Base-by-base conservation (phyloP, 768 basidiomycete genomes). In the Calocybe cyanea region DNA sequence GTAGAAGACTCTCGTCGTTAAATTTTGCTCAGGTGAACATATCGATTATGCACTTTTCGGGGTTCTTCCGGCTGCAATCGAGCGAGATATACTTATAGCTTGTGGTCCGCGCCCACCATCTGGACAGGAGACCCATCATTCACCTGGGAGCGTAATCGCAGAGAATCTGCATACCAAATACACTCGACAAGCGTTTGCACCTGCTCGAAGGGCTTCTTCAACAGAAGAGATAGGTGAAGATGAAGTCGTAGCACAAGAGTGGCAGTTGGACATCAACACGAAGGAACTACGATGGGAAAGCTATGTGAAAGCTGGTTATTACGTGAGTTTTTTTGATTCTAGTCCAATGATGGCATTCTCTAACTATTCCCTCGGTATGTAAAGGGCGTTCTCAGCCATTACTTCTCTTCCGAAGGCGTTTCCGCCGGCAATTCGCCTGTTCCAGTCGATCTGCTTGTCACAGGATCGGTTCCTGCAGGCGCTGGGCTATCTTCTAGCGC, bases 401-500 rank as follows among this genome's bases (percentile, higher is more conserved):
- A 80, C 57, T 85, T 87, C 52, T 49, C 69, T 24, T 50, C 53
- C 25, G 48, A 46, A 14, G 45, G 41, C 40, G 50, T 50, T 17
- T 35, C 57, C 6, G 11, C 35, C 0, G 15, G 40, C 47, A 43
- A 55, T 2, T 57, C 53, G 7, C 85, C 85, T 9, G 63, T 75
- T 11, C 76, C 83, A 3, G 78, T 86, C n/a, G 80, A 92, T 53
- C 54, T 92, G 8, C 72, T 92, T 3, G 80, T 91, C 9, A 81
- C 83, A 0, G 93, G 93, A 1, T 78, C 83, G 9, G 85, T 96
- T 2, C 92, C 92, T 0, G 78, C 88, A 2, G 93, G 92, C 0
- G 86, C 88, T 0, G 92, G 93, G 0, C 68, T 95, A 4, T 91
- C 87, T 6, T 91, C 87, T 2, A 91, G 87, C 52, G 88, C 90